Evolutionary conservation across 2,329 filamentous ascomycete species (phyloP).

Genomic region (Verticillium isaacii): DNA sequence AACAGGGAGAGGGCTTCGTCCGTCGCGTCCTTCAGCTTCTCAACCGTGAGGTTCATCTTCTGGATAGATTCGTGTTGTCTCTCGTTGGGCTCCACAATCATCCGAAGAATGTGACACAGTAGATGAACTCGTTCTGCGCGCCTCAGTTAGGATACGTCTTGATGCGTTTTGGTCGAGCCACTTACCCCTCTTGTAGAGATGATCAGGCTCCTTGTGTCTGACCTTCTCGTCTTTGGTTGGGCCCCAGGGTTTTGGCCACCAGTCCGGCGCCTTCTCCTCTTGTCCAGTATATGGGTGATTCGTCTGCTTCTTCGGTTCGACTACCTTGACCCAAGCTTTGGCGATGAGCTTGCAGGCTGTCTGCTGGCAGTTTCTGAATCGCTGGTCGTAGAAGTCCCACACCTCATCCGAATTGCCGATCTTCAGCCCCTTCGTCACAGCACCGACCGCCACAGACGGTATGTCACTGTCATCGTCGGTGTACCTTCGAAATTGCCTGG

Average conservation of each 20-base stretch:
- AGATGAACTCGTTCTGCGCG: conserved; percentile 52
- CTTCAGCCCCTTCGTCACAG: conserved; percentile 38
- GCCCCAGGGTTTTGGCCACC: conserved; percentile 60
- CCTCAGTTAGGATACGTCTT: conserved; percentile 7
- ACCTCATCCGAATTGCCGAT: conserved; percentile 51
- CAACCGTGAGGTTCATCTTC: conserved; percentile 47
- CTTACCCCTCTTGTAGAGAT: conserved; percentile 63
- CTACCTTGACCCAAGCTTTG: conserved; percentile 71
- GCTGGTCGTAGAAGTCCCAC: conserved; percentile 54
- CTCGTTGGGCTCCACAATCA: conserved; percentile 46
- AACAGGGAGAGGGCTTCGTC: conserved; percentile 53
- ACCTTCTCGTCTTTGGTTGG: conserved; percentile 47
- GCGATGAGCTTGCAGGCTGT: conserved; percentile 66
- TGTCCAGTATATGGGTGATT: conserved; percentile 68
- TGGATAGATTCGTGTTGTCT: conserved; percentile 47
- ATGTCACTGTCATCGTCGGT: conserved; percentile 38
- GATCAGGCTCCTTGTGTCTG: conserved; percentile 69
- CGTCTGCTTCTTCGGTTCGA: conserved; percentile 74
- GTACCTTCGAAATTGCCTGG: conserved; percentile 27
- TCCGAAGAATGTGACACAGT: conserved; percentile 54
- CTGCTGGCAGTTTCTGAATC: conserved; percentile 65
- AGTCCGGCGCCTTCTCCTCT: conserved; percentile 57
- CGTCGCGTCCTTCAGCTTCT: conserved; percentile 54
- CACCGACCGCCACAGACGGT: conserved; percentile 27
- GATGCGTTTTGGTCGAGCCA: not conserved